Evolutionary conservation across 2,329 filamentous ascomycete genomes (phyloP), one percentile per base, ranked within the genome.

Genomic region (Ceratocystis diversiconidia): DNA sequence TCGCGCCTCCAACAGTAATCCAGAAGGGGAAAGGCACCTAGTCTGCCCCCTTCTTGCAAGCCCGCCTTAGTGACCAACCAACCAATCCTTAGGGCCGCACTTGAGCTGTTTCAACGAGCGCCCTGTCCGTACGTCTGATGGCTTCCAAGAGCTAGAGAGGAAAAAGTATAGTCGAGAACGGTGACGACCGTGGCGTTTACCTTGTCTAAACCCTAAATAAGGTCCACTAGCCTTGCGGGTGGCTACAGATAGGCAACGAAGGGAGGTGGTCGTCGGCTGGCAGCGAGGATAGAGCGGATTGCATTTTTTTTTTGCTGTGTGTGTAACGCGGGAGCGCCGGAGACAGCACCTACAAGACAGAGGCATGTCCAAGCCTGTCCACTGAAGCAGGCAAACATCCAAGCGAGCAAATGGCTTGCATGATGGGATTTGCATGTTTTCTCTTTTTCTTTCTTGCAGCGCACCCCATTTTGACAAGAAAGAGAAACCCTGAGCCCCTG

Each of bases 361-460:
- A n/a, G 15, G n/a, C 46, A 22, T 50, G 46, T 36, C 32, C 32
- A 12, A 12, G 32, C 32, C 32, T 36, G 32, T 36, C 32, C 32
- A 36, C 32, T 36, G 32, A 12, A 50, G 22, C 17, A 50, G 17
- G 46, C 46, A 50, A n/a, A n/a, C 46, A 8, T n/a, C 10, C 46
- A n/a, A n/a, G n/a, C 17, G 22, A 22, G 17, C 46, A 59, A 36
- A 59, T 12, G 32, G 52, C 25, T 59, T 59, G 52, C 52, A 59
- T 59, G 15, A 59, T 59, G 28, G 52, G 28, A 59, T 59, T 30
- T n/a, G 15, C 52, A 30, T 17, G 52, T 59, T 59, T 59, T 59
- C 52, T 59, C 52, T 17, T 59, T 25, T 52, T 22, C n/a, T 52
- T 36, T 52, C 19, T 28, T 12, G 32, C 10, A 52, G 48, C 52